phyloP scores from a whole-genome alignment of 1,139 yeast genomes.

The Ogataea hybrid region DNA sequence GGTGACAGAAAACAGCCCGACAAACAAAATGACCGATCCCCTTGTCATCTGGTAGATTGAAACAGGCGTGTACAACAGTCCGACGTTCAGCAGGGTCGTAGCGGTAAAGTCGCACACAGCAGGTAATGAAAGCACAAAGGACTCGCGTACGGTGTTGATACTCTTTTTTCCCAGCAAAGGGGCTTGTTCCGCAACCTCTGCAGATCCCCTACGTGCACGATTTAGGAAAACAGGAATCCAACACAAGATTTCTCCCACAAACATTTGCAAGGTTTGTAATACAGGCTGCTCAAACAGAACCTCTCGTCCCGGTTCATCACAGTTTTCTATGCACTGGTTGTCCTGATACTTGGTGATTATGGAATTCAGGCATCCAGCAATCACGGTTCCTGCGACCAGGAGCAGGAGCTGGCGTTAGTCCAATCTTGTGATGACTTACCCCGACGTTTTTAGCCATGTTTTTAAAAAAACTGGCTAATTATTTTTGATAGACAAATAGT shows the following conservation, averaged over 20 bases:
- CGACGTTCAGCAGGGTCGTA: slow-evolving; percentile 76
- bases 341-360: slow-evolving; percentile 76
- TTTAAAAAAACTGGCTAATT: background rate
- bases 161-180: slow-evolving; percentile 8
- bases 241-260: slow-evolving; percentile 66
- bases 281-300: slow-evolving; percentile 72
- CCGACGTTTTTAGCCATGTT: slow-evolving; percentile 1
- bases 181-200: background rate
- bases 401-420: slow-evolving; percentile 22
- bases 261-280: slow-evolving; percentile 79
- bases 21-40: slow-evolving; percentile 75
- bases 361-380: slow-evolving; percentile 75
- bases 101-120: slow-evolving; percentile 71
- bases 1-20: slow-evolving; percentile 66
- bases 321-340: slow-evolving; percentile 65
- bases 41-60: slow-evolving; percentile 84
- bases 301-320: slow-evolving; percentile 46
- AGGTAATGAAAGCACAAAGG: slow-evolving; percentile 51
- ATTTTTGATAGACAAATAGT: background rate
- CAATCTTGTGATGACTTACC: background rate
- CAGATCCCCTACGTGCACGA: background rate
- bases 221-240: slow-evolving; percentile 37
- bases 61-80: slow-evolving; percentile 74
- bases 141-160: slow-evolving; percentile 20
- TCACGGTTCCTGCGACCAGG: slow-evolving; percentile 51